Evolutionary conservation across 116 monocot genomes (phyloP).

Genomic region (Trichopus zeylanicus): DNA sequence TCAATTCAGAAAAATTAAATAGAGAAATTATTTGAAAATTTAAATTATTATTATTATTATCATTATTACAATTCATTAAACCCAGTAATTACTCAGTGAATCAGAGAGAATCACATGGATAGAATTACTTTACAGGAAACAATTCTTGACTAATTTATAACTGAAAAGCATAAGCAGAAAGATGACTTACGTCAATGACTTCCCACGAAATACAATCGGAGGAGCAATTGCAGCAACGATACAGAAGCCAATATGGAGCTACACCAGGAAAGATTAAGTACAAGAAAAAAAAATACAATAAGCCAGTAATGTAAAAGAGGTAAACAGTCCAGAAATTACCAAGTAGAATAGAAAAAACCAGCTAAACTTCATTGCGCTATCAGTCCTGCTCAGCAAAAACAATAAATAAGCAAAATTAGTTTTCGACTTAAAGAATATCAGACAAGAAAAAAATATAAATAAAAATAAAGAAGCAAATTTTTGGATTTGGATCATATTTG

Average conservation of each 20-base stretch:
- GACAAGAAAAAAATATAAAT: too few relatives aligned
- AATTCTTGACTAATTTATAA: not conserved
- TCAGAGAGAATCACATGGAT: too few relatives aligned
- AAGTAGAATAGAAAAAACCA: constrained; percentile 61
- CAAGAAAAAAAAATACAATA: not conserved
- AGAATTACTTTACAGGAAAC: too few relatives aligned
- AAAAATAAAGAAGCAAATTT: too few relatives aligned
- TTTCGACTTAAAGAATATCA: too few relatives aligned
- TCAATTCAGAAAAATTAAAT: too few relatives aligned
- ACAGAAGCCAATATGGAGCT: constrained; percentile 77
- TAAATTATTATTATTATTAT: too few relatives aligned
- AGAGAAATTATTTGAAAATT: too few relatives aligned
- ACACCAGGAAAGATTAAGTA: constrained; percentile 5
- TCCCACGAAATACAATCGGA: constrained; percentile 70
- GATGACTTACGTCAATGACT: constrained; percentile 66
- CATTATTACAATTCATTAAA: too few relatives aligned
- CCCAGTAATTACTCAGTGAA: too few relatives aligned
- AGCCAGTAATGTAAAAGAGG: not conserved
- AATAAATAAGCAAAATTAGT: not conserved
- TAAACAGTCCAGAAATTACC: constrained; percentile 24
- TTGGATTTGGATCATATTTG: too few relatives aligned
- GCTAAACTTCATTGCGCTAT: constrained; percentile 57
- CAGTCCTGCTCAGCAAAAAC: constrained; percentile 34
- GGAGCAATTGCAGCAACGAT: constrained; percentile 77
- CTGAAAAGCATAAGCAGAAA: not conserved